Evolutionary conservation across 306 rosid species (phyloP).

Genomic region (Sicyos baderoa): DNA sequence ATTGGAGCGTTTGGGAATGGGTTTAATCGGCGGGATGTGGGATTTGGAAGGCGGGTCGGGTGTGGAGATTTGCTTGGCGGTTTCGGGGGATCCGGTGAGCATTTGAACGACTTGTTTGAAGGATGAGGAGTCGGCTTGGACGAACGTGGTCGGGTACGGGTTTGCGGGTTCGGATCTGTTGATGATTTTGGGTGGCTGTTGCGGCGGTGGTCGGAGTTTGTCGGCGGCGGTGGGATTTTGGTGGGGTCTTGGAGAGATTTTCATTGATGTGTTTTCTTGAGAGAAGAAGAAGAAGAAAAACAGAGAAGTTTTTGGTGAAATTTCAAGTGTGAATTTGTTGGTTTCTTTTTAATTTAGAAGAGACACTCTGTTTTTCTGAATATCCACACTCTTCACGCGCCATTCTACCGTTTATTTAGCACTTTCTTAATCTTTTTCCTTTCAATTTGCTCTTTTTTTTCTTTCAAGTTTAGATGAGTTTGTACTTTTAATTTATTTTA

Average conservation of each 20-base stretch:
- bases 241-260: conserved; percentile 34
- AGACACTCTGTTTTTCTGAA: too few relatives aligned
- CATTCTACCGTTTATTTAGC: neutral
- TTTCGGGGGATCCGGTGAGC: conserved; percentile 88
- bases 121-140: conserved; percentile 77
- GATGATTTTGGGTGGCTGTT: conserved; percentile 35
- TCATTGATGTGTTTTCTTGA: conserved; percentile 35
- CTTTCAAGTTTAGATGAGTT: too few relatives aligned
- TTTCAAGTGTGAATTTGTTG: conserved; percentile 20
- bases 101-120: conserved; percentile 95
- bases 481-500: too few relatives aligned
- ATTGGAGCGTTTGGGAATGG: conserved; percentile 54
- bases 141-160: conserved; percentile 95
- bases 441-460: too few relatives aligned
- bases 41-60: conserved; percentile 23
- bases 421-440: neutral
- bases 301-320: too few relatives aligned
- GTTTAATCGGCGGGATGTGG: conserved; percentile 65
- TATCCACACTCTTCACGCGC: conserved; percentile 29
- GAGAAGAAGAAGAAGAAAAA: neutral
- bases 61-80: conserved; percentile 42
- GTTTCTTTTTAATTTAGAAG: conserved; percentile 19
- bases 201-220: conserved; percentile 24
- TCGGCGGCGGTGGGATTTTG: conserved; percentile 31
- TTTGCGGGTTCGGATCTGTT: conserved; percentile 75